phyloP scores from a whole-genome alignment of 2,329 filamentous ascomycete genomes.

The Myrmaecium sp. region DNA sequence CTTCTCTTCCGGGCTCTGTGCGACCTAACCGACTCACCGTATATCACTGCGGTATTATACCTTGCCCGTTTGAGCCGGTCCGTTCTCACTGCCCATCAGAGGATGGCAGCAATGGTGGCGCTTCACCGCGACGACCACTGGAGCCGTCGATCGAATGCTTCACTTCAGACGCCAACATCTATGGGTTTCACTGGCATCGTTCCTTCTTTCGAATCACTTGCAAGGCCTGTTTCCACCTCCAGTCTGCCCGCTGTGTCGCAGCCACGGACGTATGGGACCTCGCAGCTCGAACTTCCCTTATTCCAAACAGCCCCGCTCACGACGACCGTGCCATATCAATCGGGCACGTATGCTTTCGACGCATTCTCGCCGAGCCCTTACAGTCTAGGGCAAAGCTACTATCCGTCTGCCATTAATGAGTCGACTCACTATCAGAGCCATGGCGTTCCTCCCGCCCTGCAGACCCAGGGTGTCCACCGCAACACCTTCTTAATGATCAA shows the following conservation, averaged over 20 bases:
- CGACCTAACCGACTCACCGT: no score
- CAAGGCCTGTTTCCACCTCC: slow-evolving; percentile 2
- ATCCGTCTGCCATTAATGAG: no score
- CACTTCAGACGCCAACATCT: slow-evolving; percentile 14
- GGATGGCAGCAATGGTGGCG: slow-evolving; percentile 21
- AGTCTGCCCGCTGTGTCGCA: not conserved
- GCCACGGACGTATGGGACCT: no score
- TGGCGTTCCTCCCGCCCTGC: no score
- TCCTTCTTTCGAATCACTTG: slow-evolving; percentile 15
- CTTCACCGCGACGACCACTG: slow-evolving; percentile 18
- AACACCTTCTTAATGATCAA: no score
- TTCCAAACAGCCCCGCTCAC: slow-evolving; percentile 14
- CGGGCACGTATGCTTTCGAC: slow-evolving; percentile 19
- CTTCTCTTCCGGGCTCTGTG: no score
- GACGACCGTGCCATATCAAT: slow-evolving; percentile 18
- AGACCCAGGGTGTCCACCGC: no score
- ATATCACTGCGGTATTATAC: no score
- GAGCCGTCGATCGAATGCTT: slow-evolving; percentile 15
- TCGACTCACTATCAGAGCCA: no score
- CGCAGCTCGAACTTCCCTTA: slow-evolving; percentile 14
- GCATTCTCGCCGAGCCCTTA: slow-evolving; percentile 17
- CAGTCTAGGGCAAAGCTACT: slow-evolving; percentile 20
- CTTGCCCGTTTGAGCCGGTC: no score
- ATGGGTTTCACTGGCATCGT: slow-evolving; percentile 15
- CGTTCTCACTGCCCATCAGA: no score